Evolutionary conservation across 2,329 filamentous ascomycete species (phyloP).

Genomic region (Fusarium armeniacum): DNA sequence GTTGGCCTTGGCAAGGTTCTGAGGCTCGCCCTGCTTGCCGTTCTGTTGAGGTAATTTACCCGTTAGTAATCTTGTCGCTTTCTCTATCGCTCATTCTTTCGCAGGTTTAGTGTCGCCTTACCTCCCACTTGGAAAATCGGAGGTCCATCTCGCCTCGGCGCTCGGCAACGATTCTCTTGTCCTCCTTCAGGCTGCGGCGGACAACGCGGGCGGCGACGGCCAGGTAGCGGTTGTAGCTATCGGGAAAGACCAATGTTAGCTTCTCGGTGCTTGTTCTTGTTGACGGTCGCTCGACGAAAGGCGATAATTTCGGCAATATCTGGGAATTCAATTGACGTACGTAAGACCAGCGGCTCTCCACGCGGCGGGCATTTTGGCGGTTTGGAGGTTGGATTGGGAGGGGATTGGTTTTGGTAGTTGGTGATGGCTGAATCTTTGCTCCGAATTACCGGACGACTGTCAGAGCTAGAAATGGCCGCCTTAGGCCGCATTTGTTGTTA

Average conservation of each 20-base stretch:
- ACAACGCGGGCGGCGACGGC: slow-evolving; percentile 94
- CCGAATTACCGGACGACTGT: slow-evolving; percentile 51
- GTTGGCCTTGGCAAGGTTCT: slow-evolving; percentile 76
- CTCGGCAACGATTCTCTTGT: slow-evolving; percentile 88
- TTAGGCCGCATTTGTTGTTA: slow-evolving; percentile 49
- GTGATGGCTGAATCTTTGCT: slow-evolving; percentile 56
- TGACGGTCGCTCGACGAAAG: slow-evolving; percentile 26
- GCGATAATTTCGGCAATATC: slow-evolving; percentile 14
- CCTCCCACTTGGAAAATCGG: slow-evolving; percentile 94
- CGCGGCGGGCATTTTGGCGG: slow-evolving; percentile 90
- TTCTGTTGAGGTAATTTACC: slow-evolving; percentile 72
- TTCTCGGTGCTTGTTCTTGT: slow-evolving; percentile 45
- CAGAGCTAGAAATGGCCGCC: slow-evolving; percentile 47
- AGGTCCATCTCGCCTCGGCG: slow-evolving; percentile 91
- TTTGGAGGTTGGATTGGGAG: slow-evolving; percentile 54
- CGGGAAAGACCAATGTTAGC: slow-evolving; percentile 54
- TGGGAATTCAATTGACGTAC: slow-evolving; percentile 71
- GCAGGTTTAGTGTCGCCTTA: slow-evolving; percentile 58
- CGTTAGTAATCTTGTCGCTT: slow-evolving; percentile 43
- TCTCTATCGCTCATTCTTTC: slow-evolving; percentile 4
- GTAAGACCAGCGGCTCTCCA: slow-evolving; percentile 98
- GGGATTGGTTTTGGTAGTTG: slow-evolving; percentile 51
- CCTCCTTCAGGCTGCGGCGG: slow-evolving; percentile 97
- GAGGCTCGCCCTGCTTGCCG: slow-evolving; percentile 92
- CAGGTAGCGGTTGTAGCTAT: slow-evolving; percentile 99